phyloP scores from a whole-genome alignment of 176 grass and related monocot species.

The Bromus sterilis region DNA sequence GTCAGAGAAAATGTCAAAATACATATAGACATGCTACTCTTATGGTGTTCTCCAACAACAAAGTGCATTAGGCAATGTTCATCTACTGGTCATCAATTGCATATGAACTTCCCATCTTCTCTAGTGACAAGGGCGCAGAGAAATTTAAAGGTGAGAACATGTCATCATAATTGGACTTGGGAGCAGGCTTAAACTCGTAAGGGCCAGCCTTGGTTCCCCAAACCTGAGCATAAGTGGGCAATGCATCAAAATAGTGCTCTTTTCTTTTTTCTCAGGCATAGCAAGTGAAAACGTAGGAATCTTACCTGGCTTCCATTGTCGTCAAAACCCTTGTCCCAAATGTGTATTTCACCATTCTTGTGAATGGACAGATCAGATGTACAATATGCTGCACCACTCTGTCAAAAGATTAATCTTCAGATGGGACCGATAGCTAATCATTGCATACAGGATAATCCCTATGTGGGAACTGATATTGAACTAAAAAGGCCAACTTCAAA shows the following conservation, averaged over 20 bases:
- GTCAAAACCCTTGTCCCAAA: conserved; percentile 87
- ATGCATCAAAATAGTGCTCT: not conserved
- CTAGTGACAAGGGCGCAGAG: conserved; percentile 55
- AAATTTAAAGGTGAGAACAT: conserved; percentile 93
- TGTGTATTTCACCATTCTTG: conserved; percentile 78
- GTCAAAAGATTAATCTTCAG: conserved; percentile 21
- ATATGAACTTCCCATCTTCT: conserved; percentile 62
- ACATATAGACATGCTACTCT: not conserved
- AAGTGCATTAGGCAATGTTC: conserved; percentile 13
- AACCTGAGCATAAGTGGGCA: conserved; percentile 39
- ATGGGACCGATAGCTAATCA: not conserved
- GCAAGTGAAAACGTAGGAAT: not conserved
- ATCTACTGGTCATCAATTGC: conserved; percentile 54
- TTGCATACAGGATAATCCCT: not conserved
- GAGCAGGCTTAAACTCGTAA: conserved; percentile 84
- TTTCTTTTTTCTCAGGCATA: not conserved
- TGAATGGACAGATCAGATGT: conserved; percentile 79
- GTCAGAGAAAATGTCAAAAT: not conserved
- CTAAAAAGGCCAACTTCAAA: not conserved
- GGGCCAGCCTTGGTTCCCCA: conserved; percentile 82
- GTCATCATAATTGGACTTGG: conserved; percentile 58
- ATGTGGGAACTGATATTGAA: not conserved
- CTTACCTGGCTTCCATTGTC: conserved; percentile 68
- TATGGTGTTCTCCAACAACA: conserved; percentile 32
- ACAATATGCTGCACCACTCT: conserved; percentile 81